Base-by-base conservation (phyloP, 2,329 filamentous ascomycete species). In the Botrytis paeoniae region DNA sequence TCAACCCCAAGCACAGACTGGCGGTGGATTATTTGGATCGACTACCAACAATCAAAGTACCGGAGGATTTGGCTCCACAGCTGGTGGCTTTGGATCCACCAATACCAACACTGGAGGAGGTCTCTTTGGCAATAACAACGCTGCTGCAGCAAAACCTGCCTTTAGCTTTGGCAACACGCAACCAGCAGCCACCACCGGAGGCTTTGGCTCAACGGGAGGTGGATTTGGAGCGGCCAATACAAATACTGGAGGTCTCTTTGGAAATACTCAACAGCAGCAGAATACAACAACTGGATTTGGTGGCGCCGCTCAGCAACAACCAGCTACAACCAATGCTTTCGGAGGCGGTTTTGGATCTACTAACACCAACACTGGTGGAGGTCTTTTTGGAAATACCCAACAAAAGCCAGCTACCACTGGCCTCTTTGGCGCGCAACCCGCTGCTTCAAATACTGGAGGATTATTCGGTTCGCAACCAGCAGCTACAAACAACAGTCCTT, bases 391-490 rank as follows among this genome's bases (percentile, higher is more conserved):
- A 25, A 78, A 76, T 69, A 79, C 76, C 74, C 78, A 72, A 73
- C 80, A 81, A 71, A 83, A 85, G 61, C 81, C 83, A 81, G 82
- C 64, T 82, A 79, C 82, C 73, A 73, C 60, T 62, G 80, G 84
- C 60, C 76, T 87, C 14, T 87, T 87, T 74, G 84, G 84, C 81
- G 69, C 74, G 59, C 78, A 80, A 75, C 74, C 79, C 48, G 74
- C 81, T 82, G 63, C 78, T 45, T 79, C 81, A 22, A 77, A 73
- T 35, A 77, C 74, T 18, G 82, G 83, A 48, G 83, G 85, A 25
- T 70, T 83, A 29, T 83, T 83, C 70, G 81, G 81, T 72, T 51
- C 60, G 37, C 68, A 73, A 35, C 61, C 72, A 45, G 68, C 68
- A 29, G 68, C 72, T n/a, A 73, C 71, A 12, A 66, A 70, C 32